Evolutionary conservation across 2,329 filamentous ascomycete species (phyloP).

Genomic region (Pestalotiopsis sp.): DNA sequence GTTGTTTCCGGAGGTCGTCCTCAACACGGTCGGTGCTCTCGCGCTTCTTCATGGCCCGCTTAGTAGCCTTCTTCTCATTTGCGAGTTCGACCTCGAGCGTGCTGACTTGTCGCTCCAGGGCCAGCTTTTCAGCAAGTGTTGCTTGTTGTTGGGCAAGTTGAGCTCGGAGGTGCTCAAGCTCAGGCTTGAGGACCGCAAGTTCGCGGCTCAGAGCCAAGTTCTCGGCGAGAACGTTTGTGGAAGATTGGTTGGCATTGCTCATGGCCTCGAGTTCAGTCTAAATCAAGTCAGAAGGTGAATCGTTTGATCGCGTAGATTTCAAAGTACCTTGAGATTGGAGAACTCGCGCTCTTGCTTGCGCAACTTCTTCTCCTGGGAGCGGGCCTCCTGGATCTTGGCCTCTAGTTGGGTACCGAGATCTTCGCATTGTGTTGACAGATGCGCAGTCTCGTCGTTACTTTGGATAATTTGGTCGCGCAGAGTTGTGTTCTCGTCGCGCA

Average conservation of each 20-base stretch:
- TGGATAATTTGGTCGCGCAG: conserved; percentile 64
- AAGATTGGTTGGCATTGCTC: conserved; percentile 68
- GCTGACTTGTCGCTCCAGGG: conserved; percentile 76
- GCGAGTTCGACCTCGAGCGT: conserved; percentile 81
- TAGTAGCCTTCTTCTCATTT: conserved; percentile 73
- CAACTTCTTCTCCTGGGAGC: conserved; percentile 49
- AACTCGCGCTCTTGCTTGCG: conserved; percentile 53
- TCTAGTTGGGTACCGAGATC: conserved; percentile 46
- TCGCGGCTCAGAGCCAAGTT: conserved; percentile 57
- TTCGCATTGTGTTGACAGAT: conserved; percentile 42
- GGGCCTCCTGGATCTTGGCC: conserved; percentile 42
- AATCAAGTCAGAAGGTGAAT: background rate
- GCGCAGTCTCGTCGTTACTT: conserved; percentile 27
- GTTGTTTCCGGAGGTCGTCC: conserved; percentile 47
- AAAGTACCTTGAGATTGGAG: conserved; percentile 47
- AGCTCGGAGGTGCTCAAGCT: conserved; percentile 58
- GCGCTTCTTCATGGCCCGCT: conserved; percentile 54
- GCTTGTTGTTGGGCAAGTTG: conserved; percentile 65
- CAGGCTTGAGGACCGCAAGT: conserved; percentile 54
- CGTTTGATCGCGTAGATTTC: background rate
- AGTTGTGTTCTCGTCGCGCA: conserved; percentile 74
- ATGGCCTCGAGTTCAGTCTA: conserved; percentile 74
- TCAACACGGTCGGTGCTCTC: conserved; percentile 42
- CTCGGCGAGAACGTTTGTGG: conserved; percentile 67
- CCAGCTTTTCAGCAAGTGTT: conserved; percentile 76